Percentiles rank a stretch among this genome's conserved stretches.
Evolutionary conservation across 306 rosid genomes (phyloP).

Genomic region (Ceratonia siliqua): DNA sequence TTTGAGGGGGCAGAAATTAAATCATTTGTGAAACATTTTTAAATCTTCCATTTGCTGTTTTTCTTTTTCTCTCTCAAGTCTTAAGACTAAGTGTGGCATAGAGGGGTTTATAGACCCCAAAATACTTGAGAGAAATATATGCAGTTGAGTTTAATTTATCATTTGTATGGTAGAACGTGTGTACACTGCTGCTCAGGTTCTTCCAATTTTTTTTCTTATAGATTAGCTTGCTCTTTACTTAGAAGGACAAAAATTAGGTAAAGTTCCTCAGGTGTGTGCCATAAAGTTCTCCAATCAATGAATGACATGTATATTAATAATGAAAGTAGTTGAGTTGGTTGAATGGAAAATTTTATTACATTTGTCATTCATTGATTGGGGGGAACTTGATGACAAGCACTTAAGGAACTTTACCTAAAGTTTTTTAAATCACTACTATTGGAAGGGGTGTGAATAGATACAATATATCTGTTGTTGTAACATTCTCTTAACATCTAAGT

Average conservation of each 20-base stretch:
- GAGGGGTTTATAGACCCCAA: background rate
- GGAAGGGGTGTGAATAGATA: background rate
- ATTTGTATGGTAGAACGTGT: background rate
- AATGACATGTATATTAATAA: no score
- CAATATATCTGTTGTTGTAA: background rate
- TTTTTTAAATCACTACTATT: no score
- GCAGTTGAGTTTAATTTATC: background rate
- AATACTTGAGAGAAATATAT: background rate
- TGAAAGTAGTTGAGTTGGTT: no score
- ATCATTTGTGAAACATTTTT: background rate
- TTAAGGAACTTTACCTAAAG: no score
- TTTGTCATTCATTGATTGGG: no score
- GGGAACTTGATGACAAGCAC: no score
- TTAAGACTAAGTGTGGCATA: background rate
- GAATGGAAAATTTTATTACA: no score
- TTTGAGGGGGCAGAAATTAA: background rate
- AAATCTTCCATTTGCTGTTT: background rate
- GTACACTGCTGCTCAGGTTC: background rate
- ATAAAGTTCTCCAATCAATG: no score
- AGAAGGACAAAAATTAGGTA: no score
- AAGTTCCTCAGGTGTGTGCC: no score
- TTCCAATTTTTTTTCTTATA: background rate
- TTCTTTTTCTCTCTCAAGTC: no score
- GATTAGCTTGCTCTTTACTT: slow-evolving; percentile 6
- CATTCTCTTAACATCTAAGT: background rate